A percentile compares a stretch with the other conserved stretches of the same genome.
These are phyloP conservation scores for Silene noctiflora DNA, from an alignment of 179 eudicot species.

Conservation along the genomic window DNA sequence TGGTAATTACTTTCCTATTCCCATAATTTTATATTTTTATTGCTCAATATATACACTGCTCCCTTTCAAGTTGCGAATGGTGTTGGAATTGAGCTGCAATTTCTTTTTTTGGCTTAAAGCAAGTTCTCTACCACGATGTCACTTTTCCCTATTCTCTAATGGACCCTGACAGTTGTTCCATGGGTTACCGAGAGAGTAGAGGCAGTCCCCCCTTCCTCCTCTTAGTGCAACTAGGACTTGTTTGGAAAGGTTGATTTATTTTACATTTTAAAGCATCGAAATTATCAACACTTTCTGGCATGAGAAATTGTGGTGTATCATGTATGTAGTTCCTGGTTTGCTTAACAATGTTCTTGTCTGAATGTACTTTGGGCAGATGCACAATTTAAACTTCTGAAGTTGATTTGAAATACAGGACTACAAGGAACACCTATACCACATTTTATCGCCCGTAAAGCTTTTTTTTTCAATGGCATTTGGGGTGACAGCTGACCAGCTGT, in stretches of 20 bases:
- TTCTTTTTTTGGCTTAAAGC: background rate
- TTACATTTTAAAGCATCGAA: background rate
- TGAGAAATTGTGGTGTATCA: no score
- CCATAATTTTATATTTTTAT: background rate
- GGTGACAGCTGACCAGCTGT: no score
- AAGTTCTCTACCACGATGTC: background rate
- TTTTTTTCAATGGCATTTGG: no score
- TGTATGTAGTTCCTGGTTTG: no score
- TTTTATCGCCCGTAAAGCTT: no score
- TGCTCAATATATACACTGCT: background rate
- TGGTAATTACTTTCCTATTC: constrained; percentile 38
- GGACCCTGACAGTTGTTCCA: background rate
- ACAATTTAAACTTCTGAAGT: no score
- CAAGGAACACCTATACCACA: no score
- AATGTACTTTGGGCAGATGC: no score
- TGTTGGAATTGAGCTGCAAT: background rate
- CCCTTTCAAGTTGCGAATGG: background rate
- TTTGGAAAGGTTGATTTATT: background rate
- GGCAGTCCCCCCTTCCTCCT: background rate
- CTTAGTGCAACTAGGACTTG: background rate
- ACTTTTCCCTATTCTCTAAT: background rate
- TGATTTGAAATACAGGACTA: no score
- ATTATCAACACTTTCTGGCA: background rate
- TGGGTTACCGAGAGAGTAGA: background rate
- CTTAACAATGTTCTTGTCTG: no score